Evolutionary conservation across 306 rosid species (phyloP).

Genomic region (Alnus rubra): DNA sequence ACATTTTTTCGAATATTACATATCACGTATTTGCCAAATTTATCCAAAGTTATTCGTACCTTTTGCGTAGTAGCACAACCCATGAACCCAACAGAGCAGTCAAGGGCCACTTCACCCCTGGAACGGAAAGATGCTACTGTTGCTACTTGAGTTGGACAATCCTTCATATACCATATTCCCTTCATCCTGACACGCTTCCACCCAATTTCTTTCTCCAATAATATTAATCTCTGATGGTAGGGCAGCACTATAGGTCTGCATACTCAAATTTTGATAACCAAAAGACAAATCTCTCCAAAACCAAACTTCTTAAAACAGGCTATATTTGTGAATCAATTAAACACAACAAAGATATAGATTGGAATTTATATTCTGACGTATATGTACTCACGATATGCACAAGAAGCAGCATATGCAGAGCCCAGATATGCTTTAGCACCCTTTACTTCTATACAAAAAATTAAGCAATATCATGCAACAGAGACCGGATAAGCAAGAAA

Average conservation of each 20-base stretch:
- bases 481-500: background rate
- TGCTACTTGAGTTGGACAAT: background rate
- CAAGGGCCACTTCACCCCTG: background rate
- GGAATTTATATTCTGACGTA: background rate
- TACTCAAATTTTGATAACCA: background rate
- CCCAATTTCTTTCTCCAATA: background rate
- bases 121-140: background rate
- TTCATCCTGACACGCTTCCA: background rate
- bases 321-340: background rate
- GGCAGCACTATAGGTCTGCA: background rate
- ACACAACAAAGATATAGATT: background rate
- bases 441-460: background rate
- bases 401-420: background rate
- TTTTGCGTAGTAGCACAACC: too few species aligned
- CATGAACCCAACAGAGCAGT: too few species aligned
- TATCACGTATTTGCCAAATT: too few species aligned
- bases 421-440: background rate
- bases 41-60: too few species aligned
- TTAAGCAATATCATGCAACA: background rate
- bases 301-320: background rate
- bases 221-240: background rate
- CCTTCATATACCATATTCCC: background rate
- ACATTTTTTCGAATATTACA: too few species aligned
- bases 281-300: background rate
- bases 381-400: background rate